Percentiles rank a stretch among this genome's conserved stretches.
Conservation (phyloP, 2,329 filamentous ascomycete genomes). For the Clonostachys rhizophaga region DNA sequence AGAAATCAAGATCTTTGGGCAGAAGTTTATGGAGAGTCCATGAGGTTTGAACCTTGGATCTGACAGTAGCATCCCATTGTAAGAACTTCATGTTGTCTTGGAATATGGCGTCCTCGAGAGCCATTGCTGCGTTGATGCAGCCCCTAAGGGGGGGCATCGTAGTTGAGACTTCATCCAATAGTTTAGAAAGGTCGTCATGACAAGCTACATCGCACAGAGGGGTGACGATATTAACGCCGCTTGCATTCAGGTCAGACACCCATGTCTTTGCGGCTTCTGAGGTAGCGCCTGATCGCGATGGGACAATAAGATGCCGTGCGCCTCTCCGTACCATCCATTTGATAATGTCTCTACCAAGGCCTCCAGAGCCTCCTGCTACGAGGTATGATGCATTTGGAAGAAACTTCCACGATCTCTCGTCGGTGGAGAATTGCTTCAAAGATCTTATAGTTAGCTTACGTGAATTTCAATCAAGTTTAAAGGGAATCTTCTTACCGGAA, state of each 20-base stretch:
- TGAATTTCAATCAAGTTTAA: background rate
- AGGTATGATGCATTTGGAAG: conserved; percentile 7
- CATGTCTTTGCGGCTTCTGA: background rate
- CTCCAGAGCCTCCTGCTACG: conserved; percentile 11
- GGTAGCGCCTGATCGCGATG: background rate
- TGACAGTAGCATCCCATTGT: conserved; percentile 14
- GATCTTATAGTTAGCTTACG: conserved; percentile 10
- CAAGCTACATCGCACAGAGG: conserved; percentile 9
- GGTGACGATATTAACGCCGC: background rate
- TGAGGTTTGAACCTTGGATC: conserved; percentile 21
- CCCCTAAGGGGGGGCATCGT: conserved; percentile 25
- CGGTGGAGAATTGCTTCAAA: conserved; percentile 1
- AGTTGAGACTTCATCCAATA: conserved; percentile 2
- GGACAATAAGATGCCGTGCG: conserved; percentile 8
- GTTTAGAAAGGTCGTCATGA: background rate
- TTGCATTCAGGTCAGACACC: background rate
- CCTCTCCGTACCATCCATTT: conserved; percentile 7
- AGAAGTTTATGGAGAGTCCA: conserved; percentile 16
- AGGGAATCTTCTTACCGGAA: conserved; percentile 5
- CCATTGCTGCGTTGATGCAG: conserved; percentile 32
- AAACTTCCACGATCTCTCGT: background rate
- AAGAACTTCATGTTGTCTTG: conserved; percentile 13
- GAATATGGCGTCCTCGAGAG: conserved; percentile 14
- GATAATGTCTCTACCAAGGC: conserved; percentile 9
- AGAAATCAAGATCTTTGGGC: conserved; percentile 2